Percentiles rank a stretch among this genome's conserved stretches.
These are phyloP conservation scores for Abrus pulchellus DNA, from an alignment of 306 rosid genomes.

Conservation along the genomic window DNA sequence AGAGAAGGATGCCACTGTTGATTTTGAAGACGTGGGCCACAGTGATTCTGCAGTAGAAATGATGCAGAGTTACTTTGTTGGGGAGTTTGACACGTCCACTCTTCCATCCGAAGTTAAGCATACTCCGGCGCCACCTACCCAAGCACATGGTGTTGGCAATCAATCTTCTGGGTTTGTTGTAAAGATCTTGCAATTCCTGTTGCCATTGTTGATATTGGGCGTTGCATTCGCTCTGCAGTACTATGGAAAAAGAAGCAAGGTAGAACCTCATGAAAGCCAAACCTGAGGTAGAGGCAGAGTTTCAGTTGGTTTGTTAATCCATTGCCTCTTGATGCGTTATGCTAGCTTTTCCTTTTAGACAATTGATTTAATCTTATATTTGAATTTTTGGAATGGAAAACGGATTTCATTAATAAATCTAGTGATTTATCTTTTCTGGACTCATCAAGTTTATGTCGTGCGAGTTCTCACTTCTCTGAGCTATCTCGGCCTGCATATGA, in stretches of 20 bases:
- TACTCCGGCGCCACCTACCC: constrained; percentile 43
- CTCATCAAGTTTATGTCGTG: background rate
- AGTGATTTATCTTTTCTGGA: background rate
- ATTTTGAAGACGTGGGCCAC: constrained; percentile 86
- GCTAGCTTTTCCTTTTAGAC: constrained; percentile 31
- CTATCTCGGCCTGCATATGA: background rate
- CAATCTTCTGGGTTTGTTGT: constrained; percentile 53
- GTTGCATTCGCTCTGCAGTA: constrained; percentile 65
- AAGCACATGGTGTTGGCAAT: constrained; percentile 7
- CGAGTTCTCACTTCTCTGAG: background rate
- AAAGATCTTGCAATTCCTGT: constrained; percentile 60
- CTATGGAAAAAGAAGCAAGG: constrained; percentile 54
- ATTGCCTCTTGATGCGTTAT: background rate
- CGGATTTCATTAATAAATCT: background rate
- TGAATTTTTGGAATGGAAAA: constrained; percentile 25
- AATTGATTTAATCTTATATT: background rate
- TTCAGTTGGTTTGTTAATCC: constrained; percentile 4
- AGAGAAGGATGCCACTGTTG: constrained; percentile 82
- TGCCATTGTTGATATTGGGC: constrained; percentile 68
- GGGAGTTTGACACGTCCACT: constrained; percentile 63
- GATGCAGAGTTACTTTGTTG: constrained; percentile 72
- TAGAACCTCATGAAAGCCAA: constrained; percentile 4
- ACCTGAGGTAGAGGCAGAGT: background rate
- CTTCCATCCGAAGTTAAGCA: constrained; percentile 54
- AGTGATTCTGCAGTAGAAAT: constrained; percentile 66